phyloP scores from a whole-genome alignment of 164 flowering plant genomes.

The Stephania japonica region DNA sequence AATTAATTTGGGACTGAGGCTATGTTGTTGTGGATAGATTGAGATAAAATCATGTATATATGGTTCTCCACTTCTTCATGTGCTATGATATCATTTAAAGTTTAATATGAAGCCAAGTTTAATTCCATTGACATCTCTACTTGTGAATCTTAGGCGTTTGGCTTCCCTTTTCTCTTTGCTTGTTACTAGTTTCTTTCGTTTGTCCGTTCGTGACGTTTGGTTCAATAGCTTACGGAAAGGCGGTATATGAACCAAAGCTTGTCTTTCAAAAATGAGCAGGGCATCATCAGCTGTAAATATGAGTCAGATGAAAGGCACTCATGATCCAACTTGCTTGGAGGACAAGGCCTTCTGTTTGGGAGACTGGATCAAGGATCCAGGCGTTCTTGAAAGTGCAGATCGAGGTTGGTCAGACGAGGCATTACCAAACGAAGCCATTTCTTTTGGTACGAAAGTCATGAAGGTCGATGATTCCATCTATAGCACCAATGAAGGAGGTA shows the following conservation, averaged over 20 bases:
- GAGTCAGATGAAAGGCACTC: not conserved
- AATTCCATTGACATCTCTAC: not conserved
- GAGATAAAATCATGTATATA: not conserved
- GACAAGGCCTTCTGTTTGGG: constrained; percentile 17
- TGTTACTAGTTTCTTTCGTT: not conserved
- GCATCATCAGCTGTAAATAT: constrained; percentile 16
- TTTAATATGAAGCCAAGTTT: not conserved
- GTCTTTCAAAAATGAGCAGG: constrained; percentile 14
- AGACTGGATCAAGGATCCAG: constrained; percentile 28
- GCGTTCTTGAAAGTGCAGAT: constrained; percentile 14
- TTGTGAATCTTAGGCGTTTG: not conserved
- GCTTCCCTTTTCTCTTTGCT: not conserved
- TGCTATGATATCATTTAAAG: not conserved
- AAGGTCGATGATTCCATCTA: constrained; percentile 10
- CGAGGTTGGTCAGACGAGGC: constrained; percentile 21
- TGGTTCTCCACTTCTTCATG: not conserved
- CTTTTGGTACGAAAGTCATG: constrained; percentile 7
- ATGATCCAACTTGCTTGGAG: constrained; percentile 30
- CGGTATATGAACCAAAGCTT: not conserved
- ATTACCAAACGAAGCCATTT: constrained; percentile 11
- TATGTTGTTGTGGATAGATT: too few relatives aligned
- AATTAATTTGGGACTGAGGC: too few relatives aligned
- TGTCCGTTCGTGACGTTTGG: too few relatives aligned
- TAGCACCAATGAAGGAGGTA: constrained; percentile 9
- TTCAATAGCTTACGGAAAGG: not conserved